Evolutionary conservation across 2,329 filamentous ascomycete genomes (phyloP), one percentile per base, ranked within the genome.

Genomic region (Ceratocystis cacaofunesta): DNA sequence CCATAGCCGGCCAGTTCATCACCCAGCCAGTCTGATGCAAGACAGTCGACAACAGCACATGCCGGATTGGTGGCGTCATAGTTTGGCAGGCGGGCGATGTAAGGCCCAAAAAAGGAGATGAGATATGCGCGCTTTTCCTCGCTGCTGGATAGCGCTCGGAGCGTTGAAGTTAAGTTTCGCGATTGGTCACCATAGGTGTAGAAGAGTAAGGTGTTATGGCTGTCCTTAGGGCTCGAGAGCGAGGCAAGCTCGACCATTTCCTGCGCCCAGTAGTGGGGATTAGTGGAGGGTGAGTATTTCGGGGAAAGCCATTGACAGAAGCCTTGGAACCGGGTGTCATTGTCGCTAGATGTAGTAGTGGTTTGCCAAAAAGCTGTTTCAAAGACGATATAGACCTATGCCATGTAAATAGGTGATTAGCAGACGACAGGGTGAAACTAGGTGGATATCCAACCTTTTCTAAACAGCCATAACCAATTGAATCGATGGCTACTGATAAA

Each of bases 141-240:
- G 3, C 78, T 71, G 25, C 78, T 75, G 1, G 78, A 72, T 1
- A 82, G 70, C 15, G 75, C 72, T 3, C 75, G 74, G 5, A 82
- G 70, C 19, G 75, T 73, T 12, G 74, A 73, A 0, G 81, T 84
- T 58, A 88, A 73, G 70, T 81, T 77, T 7, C 74, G 73, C 0
- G 82, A 85, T 72, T 85, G 82, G 22, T 80, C 80, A 46, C 87
- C 87, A 71, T 85, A 87, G 44, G 80, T 85, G 77, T 91, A 96
- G 80, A 95, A 96, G 30, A 96, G 82, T 3, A 96, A 80, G 0
- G 90, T 95, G 6, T 91, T 88, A 67, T 95, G 90, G 0, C 86
- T 80, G 62, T 77, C 78, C 1, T 76, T 71, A 2, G 28, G 6
- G 0, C 72, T 70, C 0, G 82, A 79, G 1, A 95, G 78, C 1